Evolutionary conservation across 73 alveolate species (phyloP).

Genomic region (Paramecium tetraurelia): DNA sequence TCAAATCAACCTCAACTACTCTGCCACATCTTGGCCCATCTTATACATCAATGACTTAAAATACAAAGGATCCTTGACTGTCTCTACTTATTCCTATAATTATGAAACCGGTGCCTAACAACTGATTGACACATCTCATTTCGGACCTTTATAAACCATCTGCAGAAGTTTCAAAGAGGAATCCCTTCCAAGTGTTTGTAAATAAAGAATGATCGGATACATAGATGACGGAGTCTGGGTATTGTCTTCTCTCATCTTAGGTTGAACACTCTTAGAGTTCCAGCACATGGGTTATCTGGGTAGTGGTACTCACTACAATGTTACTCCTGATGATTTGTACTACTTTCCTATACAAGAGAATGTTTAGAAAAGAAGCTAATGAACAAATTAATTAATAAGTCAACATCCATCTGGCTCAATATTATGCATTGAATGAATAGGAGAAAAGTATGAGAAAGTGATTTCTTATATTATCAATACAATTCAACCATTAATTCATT

Average conservation of each 20-base stretch:
- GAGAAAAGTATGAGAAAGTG: background rate
- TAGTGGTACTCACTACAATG: background rate
- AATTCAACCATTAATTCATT: conserved; percentile 29
- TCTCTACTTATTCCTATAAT: background rate
- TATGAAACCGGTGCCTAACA: background rate
- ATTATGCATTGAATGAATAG: background rate
- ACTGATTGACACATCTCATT: background rate
- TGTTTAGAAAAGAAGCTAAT: background rate
- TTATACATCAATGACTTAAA: background rate
- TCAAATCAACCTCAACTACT: background rate
- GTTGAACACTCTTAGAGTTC: background rate
- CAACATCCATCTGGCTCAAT: background rate
- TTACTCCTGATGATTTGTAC: background rate
- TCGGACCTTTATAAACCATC: conserved; percentile 4
- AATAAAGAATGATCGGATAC: background rate
- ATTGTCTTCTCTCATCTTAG: background rate
- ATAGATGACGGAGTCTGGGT: background rate
- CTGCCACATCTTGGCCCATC: background rate
- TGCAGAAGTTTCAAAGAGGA: background rate
- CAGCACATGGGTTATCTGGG: background rate
- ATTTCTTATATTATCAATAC: background rate
- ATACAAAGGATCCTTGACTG: conserved; percentile 6
- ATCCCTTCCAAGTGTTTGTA: background rate
- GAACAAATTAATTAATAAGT: background rate
- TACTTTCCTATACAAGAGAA: background rate